Evolutionary conservation across 305 asterid genomes (phyloP).

Genomic region (Stenogyne calaminthoides): DNA sequence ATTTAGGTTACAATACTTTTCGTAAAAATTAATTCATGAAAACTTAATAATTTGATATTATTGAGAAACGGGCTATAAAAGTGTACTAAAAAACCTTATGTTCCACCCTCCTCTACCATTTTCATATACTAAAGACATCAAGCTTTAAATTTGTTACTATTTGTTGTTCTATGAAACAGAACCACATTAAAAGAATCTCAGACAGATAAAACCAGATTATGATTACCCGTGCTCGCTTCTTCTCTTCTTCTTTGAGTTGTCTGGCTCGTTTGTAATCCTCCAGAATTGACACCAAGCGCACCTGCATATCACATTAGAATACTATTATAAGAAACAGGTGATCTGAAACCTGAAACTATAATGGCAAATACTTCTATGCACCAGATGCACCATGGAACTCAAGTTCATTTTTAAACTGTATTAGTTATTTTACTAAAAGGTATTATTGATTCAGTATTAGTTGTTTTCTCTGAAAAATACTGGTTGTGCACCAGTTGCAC

Average conservation of each 20-base stretch:
- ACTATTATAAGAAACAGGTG: neutral
- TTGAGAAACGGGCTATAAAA: neutral
- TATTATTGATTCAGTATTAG: no score
- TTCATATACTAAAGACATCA: neutral
- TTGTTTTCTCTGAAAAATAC: no score
- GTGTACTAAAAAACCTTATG: neutral
- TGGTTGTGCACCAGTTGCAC: no score
- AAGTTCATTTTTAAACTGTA: no score
- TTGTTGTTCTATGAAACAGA: neutral
- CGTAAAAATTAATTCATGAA: neutral
- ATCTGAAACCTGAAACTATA: no score
- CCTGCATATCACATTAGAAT: slow-evolving; percentile 48
- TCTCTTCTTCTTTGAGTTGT: slow-evolving; percentile 77
- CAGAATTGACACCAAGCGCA: slow-evolving; percentile 78
- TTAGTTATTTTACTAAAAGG: no score
- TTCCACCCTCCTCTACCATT: neutral
- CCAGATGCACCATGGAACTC: no score
- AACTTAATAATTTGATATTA: neutral
- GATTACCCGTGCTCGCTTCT: slow-evolving; percentile 79
- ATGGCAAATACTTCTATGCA: no score
- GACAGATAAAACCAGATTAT: slow-evolving; percentile 14
- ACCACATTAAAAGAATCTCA: slow-evolving; percentile 11
- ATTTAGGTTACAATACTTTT: neutral
- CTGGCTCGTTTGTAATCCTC: slow-evolving; percentile 87
- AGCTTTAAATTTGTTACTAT: neutral